phyloP scores from a whole-genome alignment of 371 early-diverging fungal species.

The Mucor velutinosus region DNA sequence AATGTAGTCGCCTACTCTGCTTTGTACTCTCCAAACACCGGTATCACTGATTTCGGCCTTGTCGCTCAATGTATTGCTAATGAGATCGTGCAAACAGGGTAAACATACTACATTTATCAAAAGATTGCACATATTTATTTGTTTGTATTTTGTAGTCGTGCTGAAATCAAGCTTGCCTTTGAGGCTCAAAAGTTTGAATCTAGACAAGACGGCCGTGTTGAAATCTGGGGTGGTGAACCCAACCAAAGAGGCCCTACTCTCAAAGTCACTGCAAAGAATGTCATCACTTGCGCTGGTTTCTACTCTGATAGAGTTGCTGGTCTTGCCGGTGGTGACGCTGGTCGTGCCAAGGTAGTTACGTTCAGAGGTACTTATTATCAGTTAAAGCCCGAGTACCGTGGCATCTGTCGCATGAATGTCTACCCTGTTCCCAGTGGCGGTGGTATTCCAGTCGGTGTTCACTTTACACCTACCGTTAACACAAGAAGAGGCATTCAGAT shows the following conservation, averaged over 20 bases:
- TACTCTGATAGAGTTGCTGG: conserved; percentile 48
- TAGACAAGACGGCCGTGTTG: conserved; percentile 31
- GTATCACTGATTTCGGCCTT: conserved; percentile 44
- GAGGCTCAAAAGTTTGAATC: conserved; percentile 40
- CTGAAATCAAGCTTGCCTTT: conserved; percentile 48
- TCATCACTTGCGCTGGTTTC: conserved; percentile 54
- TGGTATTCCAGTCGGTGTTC: conserved; percentile 53
- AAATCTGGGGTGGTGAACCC: conserved; percentile 45
- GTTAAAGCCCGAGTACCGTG: conserved; percentile 43
- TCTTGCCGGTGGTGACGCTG: conserved; percentile 42
- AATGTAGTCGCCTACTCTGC: conserved; percentile 51
- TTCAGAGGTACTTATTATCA: conserved; percentile 55
- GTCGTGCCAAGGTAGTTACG: conserved; percentile 36
- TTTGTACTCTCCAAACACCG: conserved; percentile 50
- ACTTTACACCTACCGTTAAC: conserved; percentile 50
- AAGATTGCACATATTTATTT: neutral
- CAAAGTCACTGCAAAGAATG: conserved; percentile 38
- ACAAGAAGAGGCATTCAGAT: conserved; percentile 48
- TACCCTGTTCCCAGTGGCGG: conserved; percentile 53
- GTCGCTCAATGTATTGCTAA: conserved; percentile 43
- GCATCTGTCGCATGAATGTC: conserved; percentile 45
- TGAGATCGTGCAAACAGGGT: conserved; percentile 47
- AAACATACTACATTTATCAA: conserved; percentile 3
- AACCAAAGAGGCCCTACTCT: conserved; percentile 39
- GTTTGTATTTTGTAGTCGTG: conserved; percentile 33